Evolutionary conservation across 2,329 filamentous ascomycete species (phyloP).

Genomic region (Fusarium graminum): DNA sequence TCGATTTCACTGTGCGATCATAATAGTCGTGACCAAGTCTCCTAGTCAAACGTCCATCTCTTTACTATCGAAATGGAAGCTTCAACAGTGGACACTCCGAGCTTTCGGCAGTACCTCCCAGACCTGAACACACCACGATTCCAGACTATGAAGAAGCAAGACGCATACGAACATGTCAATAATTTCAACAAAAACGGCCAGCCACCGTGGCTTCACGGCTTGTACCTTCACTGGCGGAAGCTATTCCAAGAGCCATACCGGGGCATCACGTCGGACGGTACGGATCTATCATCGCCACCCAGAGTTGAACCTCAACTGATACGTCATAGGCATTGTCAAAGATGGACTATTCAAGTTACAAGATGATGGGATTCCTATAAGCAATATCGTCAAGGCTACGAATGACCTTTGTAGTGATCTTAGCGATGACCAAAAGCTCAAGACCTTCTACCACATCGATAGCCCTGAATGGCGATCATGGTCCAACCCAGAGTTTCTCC

Average conservation of each 20-base stretch:
- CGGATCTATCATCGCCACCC: background rate
- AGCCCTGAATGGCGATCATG: slow-evolving; percentile 78
- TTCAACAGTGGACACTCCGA: background rate
- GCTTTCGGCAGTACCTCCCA: slow-evolving; percentile 22
- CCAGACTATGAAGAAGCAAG: slow-evolving; percentile 67
- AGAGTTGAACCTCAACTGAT: background rate
- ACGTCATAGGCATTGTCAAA: slow-evolving; percentile 60
- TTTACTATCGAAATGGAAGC: background rate
- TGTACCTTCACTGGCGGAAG: slow-evolving; percentile 70
- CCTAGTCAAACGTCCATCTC: too few species aligned
- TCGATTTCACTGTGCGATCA: too few species aligned
- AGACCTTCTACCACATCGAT: slow-evolving; percentile 68
- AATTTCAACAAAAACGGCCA: slow-evolving; percentile 69
- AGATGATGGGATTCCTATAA: slow-evolving; percentile 74
- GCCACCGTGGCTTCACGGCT: slow-evolving; percentile 75
- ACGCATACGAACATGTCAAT: slow-evolving; percentile 72
- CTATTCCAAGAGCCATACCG: slow-evolving; percentile 75
- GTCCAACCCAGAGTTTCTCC: slow-evolving; percentile 79
- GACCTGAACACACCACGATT: slow-evolving; percentile 6
- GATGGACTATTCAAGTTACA: slow-evolving; percentile 68
- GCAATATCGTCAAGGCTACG: slow-evolving; percentile 66
- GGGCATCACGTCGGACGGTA: slow-evolving; percentile 77
- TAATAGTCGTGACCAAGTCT: background rate
- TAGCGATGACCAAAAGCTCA: background rate
- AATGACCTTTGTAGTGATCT: slow-evolving; percentile 37